A percentile compares a stretch with the other conserved stretches of the same genome.
These are phyloP conservation scores for Boletus tylopilopsis DNA, from an alignment of 768 basidiomycete species.

Conservation along the genomic window DNA sequence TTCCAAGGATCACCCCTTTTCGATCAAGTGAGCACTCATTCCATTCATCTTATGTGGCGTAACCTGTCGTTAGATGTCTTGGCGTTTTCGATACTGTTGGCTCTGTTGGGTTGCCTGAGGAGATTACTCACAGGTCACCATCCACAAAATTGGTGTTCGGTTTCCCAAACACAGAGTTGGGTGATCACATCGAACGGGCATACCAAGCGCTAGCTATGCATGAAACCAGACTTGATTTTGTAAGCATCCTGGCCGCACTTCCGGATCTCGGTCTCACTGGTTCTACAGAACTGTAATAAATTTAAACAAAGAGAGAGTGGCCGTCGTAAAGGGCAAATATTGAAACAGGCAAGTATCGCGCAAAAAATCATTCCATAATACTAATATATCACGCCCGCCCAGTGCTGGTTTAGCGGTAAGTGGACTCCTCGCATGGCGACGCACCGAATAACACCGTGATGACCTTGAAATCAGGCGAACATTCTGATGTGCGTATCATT, in stretches of 20 bases:
- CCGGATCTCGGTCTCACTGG: not conserved
- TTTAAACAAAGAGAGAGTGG: constrained; percentile 58
- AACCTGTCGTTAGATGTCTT: constrained; percentile 46
- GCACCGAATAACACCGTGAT: not conserved
- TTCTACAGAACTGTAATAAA: constrained; percentile 52
- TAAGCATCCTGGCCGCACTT: constrained; percentile 36
- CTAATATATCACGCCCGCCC: constrained; percentile 7
- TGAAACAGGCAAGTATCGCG: constrained; percentile 51
- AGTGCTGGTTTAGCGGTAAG: constrained; percentile 74
- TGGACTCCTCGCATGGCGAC: not conserved
- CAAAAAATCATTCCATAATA: not conserved
- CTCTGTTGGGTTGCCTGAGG: constrained; percentile 65
- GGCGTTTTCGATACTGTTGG: constrained; percentile 80
- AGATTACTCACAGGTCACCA: constrained; percentile 45
- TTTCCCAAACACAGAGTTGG: constrained; percentile 56
- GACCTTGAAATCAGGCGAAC: constrained; percentile 25
- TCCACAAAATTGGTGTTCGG: constrained; percentile 55
- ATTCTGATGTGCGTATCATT: constrained; percentile 18
- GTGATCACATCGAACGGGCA: constrained; percentile 59
- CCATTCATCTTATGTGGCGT: not conserved
- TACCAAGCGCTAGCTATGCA: constrained; percentile 71
- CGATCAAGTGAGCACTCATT: constrained; percentile 50
- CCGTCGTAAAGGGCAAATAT: constrained; percentile 48
- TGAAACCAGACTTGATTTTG: constrained; percentile 66
- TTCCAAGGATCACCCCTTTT: constrained; percentile 46